Evolutionary conservation across 2,329 filamentous ascomycete genomes (phyloP).

Genomic region (Zopfia rhizophila): DNA sequence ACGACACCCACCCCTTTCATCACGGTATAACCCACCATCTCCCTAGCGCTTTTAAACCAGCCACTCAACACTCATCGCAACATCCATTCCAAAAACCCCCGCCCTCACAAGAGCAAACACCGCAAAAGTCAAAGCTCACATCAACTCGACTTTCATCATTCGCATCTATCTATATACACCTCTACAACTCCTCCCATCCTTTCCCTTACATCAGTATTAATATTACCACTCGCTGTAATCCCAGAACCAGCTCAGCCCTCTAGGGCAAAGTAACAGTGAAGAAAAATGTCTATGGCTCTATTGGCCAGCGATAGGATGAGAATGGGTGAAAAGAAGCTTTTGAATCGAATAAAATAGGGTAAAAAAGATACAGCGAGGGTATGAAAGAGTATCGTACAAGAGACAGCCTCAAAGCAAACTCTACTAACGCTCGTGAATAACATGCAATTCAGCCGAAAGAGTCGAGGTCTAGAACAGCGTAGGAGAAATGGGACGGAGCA

Average conservation of each 20-base stretch:
- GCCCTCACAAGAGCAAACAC: too few species aligned
- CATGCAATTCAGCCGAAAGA: not conserved
- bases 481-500: not conserved
- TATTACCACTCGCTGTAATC: not conserved
- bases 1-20: too few species aligned
- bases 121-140: too few species aligned
- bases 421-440: slow-evolving; percentile 1
- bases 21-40: too few species aligned
- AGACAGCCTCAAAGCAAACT: not conserved
- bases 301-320: not conserved
- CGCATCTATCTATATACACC: too few species aligned
- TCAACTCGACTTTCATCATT: too few species aligned
- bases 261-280: not conserved
- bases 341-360: too few species aligned
- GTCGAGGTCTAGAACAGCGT: not conserved
- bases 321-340: too few species aligned
- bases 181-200: not conserved
- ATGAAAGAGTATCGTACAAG: slow-evolving; percentile 26
- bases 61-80: too few species aligned
- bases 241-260: not conserved
- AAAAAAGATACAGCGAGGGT: slow-evolving; percentile 26
- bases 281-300: not conserved
- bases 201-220: slow-evolving; percentile 3
- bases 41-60: too few species aligned
- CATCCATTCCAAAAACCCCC: too few species aligned